Base-by-base conservation (phyloP, 1,284 basidiomycete genomes). In the Heterobasidion parviporum region DNA sequence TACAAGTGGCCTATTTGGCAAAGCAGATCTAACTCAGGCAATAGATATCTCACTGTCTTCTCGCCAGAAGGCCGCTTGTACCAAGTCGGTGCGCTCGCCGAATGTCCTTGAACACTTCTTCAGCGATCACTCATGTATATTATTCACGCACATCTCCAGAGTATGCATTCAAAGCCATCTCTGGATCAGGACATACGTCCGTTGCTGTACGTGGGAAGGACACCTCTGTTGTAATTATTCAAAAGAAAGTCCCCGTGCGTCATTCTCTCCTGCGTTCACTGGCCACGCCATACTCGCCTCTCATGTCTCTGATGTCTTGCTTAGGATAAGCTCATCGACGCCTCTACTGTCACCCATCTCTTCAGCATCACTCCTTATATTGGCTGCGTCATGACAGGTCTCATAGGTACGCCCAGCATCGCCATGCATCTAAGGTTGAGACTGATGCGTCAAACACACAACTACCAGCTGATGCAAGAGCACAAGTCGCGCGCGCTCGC, bases 131-230 rank as follows among this genome's bases (percentile, higher is more conserved):
- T 58, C 46, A 33, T 44, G 36, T 47, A 48, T 51, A 52, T 16
- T 32, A 33, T 45, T 33, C 36, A 16, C 26, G 36, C 12, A 44
- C 26, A 20, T 35, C 9, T 7, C 8, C 57, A 97, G 94, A 98
- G 75, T 99, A 99, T 80, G 97, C 97, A 18, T 99, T 99, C 87
- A 99, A 99, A 73, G 97, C 97, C 51, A 98, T 99, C 72, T 92
- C 92, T 59, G 91, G 93, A 54, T 95, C 94, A 3, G 96, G 94
- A 1, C 92, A 98, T 65, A 99, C 97, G 3, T 86, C 95, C 6
- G 82, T 99, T 54, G 84, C 95, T 14, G 88, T 99, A 55, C 78
- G 96, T 62, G 97, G 97, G 20, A 92, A 92, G 72, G 95, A 99
- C 68, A 95, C 93, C 2, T 82, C 88, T 7, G 94, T 99, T 3